Conservation (phyloP, 805 yeast species). For the Zygosaccharomyces rouxii region DNA sequence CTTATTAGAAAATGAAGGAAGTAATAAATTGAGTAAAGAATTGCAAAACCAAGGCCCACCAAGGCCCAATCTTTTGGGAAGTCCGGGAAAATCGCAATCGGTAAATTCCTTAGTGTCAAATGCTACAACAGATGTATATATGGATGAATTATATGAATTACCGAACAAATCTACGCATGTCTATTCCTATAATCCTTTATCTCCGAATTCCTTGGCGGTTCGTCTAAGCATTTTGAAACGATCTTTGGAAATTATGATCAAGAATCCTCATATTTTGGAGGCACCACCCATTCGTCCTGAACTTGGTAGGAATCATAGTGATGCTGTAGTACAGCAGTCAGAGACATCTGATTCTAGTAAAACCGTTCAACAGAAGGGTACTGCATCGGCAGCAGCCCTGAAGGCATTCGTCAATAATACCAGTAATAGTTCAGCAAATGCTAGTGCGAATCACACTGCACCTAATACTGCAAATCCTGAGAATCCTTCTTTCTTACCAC, state of each 20-base stretch:
- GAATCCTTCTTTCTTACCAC: constrained; percentile 2
- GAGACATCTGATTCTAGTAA: not conserved
- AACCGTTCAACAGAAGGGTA: constrained; percentile 8
- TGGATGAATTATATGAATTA: constrained; percentile 51
- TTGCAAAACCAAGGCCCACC: constrained; percentile 2
- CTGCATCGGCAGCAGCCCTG: constrained; percentile 26
- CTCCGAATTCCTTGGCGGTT: constrained; percentile 75
- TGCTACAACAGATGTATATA: constrained; percentile 26
- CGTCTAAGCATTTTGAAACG: constrained; percentile 70
- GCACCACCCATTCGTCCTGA: constrained; percentile 13
- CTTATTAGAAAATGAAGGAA: constrained; percentile 1
- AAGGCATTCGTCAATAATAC: constrained; percentile 31
- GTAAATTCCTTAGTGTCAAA: constrained; percentile 12
- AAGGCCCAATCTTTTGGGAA: constrained; percentile 1
- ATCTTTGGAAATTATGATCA: constrained; percentile 67
- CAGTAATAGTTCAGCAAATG: constrained; percentile 8
- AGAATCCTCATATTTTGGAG: constrained; percentile 45
- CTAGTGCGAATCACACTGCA: constrained; percentile 2
- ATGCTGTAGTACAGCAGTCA: not conserved
- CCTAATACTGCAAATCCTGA: not conserved
- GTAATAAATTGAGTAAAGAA: not conserved
- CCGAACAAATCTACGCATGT: constrained; percentile 81
- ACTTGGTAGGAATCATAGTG: constrained; percentile 8
- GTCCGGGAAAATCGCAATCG: constrained; percentile 9
- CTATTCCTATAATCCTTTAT: constrained; percentile 75